Base-by-base conservation (phyloP, 345 rosid genomes). In the Alliaria petiolata region DNA sequence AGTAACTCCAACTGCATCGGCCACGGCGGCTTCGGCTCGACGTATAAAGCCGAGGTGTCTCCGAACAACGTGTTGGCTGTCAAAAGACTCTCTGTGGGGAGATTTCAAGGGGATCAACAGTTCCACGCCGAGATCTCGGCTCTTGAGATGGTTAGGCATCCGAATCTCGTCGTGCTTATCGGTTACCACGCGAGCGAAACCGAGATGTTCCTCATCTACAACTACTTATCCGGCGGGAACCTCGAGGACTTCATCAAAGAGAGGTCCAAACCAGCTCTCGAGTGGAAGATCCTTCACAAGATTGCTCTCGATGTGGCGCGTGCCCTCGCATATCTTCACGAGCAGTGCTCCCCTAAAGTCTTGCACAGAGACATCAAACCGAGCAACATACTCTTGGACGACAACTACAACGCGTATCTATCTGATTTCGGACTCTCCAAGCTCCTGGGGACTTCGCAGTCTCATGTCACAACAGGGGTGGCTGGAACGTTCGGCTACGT, bases 311-410 rank as follows among this genome's bases (percentile, higher is more conserved):
- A 91, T 50, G 80, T 91, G 14, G 97, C 96, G 11, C 88, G 89
- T 33, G 96, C 98, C 4, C 88, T 93, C 6, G 86, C 96, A 0
- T 93, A 91, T 83, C 88, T 91, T 26, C 97, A 93, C 14, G 93
- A 91, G 20, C 79, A 87, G 42, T 93, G 98, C 22, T 90, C 86
- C 1, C 95, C 97, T 12, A 92, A 95, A 4, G 91, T 93, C 62
- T 89, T 93, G 61, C 98, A 93, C 36, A 89, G 98, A 2, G 98
- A 93, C 30, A 92, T 93, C 77, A 93, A 93, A 73, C 98, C 98
- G 25, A 93, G 97, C 70, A 93, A 93, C 66, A 93, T 93, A 77
- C 84, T 93, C 43, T 74, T 93, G 51, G 98, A 93, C 35, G 81
- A 86, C 17, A 82, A 86, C 38, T 73, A 74, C 78, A 91, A 86